A percentile compares a stretch with the other conserved stretches of the same genome.
Conservation (phyloP, 352 stramenopile genomes). For the Aphanomyces euteiches region DNA sequence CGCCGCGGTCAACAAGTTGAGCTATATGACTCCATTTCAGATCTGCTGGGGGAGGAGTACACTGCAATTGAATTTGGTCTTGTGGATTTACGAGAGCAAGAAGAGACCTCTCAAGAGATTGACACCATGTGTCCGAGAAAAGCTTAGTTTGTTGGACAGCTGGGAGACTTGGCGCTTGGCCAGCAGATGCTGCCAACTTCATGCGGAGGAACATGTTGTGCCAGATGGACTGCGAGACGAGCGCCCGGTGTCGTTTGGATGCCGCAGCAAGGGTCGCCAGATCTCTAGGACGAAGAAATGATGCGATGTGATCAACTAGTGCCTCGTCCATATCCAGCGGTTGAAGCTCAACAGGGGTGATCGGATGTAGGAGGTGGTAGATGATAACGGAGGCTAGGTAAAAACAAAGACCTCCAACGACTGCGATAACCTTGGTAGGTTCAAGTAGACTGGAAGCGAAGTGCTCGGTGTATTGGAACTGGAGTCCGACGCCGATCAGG, state of each 20-base stretch:
- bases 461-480: too few species aligned
- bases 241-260: slow-evolving; percentile 28
- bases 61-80: not conserved
- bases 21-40: slow-evolving; percentile 10
- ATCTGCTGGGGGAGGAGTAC: not conserved
- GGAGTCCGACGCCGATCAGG: not conserved
- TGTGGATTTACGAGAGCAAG: not conserved
- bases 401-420: not conserved
- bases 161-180: not conserved
- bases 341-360: not conserved
- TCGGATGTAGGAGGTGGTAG: not conserved
- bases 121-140: slow-evolving; percentile 4
- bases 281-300: slow-evolving; percentile 41
- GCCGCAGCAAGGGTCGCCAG: slow-evolving; percentile 35
- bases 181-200: not conserved
- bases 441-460: too few species aligned
- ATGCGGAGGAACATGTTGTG: slow-evolving; percentile 4
- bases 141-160: not conserved
- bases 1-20: not conserved
- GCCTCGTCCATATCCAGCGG: not conserved
- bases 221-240: slow-evolving; percentile 10
- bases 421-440: not conserved
- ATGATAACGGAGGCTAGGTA: not conserved
- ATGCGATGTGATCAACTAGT: slow-evolving; percentile 34
- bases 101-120: not conserved